phyloP scores from a whole-genome alignment of 768 basidiomycete species.

The Cytidiella melzeri region DNA sequence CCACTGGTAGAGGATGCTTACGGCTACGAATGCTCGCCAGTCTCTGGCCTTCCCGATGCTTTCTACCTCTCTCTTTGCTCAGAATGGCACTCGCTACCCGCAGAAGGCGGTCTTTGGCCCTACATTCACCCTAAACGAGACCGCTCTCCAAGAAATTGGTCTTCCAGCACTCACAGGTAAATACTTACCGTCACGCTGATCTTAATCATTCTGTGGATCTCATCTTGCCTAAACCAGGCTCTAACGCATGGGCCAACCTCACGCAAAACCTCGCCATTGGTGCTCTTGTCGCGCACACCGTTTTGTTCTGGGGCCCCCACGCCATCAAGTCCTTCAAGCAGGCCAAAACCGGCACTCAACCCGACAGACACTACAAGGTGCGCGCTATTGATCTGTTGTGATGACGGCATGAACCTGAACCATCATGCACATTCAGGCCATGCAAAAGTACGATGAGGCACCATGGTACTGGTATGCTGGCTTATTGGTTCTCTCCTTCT shows the following conservation, averaged over 20 bases:
- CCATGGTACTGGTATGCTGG: constrained; percentile 57
- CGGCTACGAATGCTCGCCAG: constrained; percentile 22
- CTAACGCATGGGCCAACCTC: constrained; percentile 47
- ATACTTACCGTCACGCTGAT: not conserved
- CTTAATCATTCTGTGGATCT: not conserved
- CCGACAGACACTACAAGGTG: constrained; percentile 54
- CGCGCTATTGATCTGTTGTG: not conserved
- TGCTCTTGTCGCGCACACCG: constrained; percentile 47
- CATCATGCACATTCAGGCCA: no score
- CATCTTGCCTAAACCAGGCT: constrained; percentile 24
- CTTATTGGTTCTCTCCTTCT: constrained; percentile 44
- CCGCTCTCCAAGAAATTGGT: constrained; percentile 43
- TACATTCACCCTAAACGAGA: constrained; percentile 46
- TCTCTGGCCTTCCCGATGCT: constrained; percentile 53
- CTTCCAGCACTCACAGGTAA: constrained; percentile 29
- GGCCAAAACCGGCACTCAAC: constrained; percentile 37
- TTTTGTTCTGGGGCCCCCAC: constrained; percentile 54
- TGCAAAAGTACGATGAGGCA: constrained; percentile 54
- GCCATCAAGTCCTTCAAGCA: constrained; percentile 45
- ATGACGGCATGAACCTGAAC: not conserved
- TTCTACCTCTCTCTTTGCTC: constrained; percentile 50
- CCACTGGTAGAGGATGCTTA: not conserved
- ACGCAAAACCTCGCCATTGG: constrained; percentile 52
- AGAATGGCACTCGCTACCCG: constrained; percentile 49
- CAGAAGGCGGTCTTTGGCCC: constrained; percentile 48